Percentiles rank a stretch among this genome's conserved stretches.
These are phyloP conservation scores for Polygonum maritimum DNA, from an alignment of 148 eudicot species.

Conservation along the genomic window DNA sequence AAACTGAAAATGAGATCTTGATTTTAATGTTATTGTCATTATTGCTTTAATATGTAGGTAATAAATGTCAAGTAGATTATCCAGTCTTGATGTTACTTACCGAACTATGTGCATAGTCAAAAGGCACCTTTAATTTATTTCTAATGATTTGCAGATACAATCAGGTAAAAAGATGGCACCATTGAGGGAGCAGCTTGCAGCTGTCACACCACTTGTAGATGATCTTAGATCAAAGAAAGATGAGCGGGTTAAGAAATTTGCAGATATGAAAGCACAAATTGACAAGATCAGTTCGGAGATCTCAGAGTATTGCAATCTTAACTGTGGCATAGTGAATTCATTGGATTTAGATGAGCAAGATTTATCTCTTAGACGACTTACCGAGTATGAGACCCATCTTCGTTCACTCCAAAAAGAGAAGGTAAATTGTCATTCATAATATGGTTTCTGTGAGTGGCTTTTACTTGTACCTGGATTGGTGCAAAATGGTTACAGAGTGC, in stretches of 20 bases:
- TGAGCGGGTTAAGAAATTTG: slow-evolving; percentile 49
- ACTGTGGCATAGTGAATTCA: slow-evolving; percentile 20
- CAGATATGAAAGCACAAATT: slow-evolving; percentile 47
- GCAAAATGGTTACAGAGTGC: background rate
- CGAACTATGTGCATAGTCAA: background rate
- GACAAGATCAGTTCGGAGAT: slow-evolving; percentile 43
- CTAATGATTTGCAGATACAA: slow-evolving; percentile 24
- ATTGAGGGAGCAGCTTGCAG: slow-evolving; percentile 50
- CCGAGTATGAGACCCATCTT: slow-evolving; percentile 42
- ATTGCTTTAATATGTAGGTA: background rate
- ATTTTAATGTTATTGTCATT: background rate
- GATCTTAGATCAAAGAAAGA: slow-evolving; percentile 43
- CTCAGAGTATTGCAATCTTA: slow-evolving; percentile 36
- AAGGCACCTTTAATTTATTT: background rate
- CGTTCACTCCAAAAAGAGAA: slow-evolving; percentile 54
- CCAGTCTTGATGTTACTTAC: background rate
- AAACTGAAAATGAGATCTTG: background rate
- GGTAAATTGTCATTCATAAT: slow-evolving; percentile 22
- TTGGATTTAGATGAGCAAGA: slow-evolving; percentile 40
- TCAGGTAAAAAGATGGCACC: slow-evolving; percentile 30
- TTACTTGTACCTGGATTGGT: background rate
- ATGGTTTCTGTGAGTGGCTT: background rate
- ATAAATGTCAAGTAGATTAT: background rate
- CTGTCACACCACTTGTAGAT: slow-evolving; percentile 39
- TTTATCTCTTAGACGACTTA: slow-evolving; percentile 49